These are phyloP conservation scores for Blepharisma japonicum DNA, from an alignment of 73 alveolate species.

Conservation along the genomic window DNA sequence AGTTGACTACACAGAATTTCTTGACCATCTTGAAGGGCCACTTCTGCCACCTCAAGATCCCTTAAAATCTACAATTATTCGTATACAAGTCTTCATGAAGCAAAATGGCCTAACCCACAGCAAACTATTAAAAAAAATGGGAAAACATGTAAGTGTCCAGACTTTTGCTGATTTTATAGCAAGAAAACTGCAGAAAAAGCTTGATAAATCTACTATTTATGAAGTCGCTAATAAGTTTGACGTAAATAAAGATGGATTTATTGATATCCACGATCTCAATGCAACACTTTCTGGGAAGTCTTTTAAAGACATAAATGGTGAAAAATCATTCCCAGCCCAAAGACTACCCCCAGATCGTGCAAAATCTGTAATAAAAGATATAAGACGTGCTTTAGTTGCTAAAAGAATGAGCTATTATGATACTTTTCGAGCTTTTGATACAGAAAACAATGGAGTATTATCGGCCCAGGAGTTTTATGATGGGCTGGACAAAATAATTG, in stretches of 20 bases:
- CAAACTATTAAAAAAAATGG: conserved; percentile 5
- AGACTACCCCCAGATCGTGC: conserved; percentile 40
- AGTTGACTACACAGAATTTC: conserved; percentile 16
- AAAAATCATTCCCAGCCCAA: conserved; percentile 42
- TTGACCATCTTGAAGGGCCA: conserved; percentile 23
- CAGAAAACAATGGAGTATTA: conserved; percentile 71
- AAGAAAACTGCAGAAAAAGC: conserved; percentile 12
- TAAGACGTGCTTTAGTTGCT: conserved; percentile 33
- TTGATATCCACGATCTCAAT: conserved; percentile 46
- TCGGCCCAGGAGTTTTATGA: conserved; percentile 66
- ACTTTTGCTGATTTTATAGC: neutral
- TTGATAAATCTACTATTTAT: neutral
- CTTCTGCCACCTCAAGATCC: conserved; percentile 21
- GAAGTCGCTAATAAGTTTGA: conserved; percentile 44
- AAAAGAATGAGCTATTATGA: conserved; percentile 47
- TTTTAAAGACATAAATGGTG: conserved; percentile 28
- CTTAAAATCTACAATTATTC: neutral
- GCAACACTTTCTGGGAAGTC: conserved; percentile 41
- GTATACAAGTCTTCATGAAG: conserved; percentile 1
- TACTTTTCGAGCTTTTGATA: conserved; percentile 49
- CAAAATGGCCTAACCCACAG: conserved; percentile 6
- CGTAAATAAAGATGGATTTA: conserved; percentile 53
- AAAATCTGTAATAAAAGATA: conserved; percentile 39
- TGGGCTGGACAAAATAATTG: conserved; percentile 54
- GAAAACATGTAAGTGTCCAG: neutral